Evolutionary conservation across 345 rosid species (phyloP), one percentile per base, ranked within the genome.

Genomic region (Pistacia vera): DNA sequence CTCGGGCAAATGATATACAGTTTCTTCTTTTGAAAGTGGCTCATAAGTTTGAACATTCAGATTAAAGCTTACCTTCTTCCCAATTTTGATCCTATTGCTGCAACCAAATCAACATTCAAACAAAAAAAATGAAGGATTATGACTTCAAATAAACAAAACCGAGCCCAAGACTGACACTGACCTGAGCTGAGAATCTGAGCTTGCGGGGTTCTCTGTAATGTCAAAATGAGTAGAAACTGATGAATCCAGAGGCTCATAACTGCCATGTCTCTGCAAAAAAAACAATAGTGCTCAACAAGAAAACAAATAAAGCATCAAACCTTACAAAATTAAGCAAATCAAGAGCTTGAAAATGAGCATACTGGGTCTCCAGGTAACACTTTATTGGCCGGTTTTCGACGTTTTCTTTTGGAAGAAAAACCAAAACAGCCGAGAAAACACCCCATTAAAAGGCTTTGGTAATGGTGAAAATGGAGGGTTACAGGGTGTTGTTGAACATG

Each of bases 381-480:
- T 58, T 82, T 81, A 14, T 77, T 83, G 66, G 80, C 78, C 4
- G 87, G 85, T 38, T 81, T 89, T 78, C 89, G 84, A 8, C 78
- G 88, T 78, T 86, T 87, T 77, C 85, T 84, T 72, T 85, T 90
- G 74, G 88, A 77, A 70, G 97, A 81, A 78, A 87, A 70, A 71
- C 98, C 94, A 78, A 95, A 95, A 83, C 97, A 95, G 30, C 89
- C 94, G 57, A 89, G 86, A 64, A 95, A 95, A 81, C 98, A 95
- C 69, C 92, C 97, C 97, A 93, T 95, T 68, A 59, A 69, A 70
- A 72, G 66, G 59, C 78, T 63, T 65, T 77, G 57, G 2, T 54
- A 54, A 54, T 54, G 17, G 18, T 16, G 57, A 54, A 54, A 51
- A 3, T 13, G 57, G 57, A 54, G 1, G 18, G 17, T 54, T 5